Base-by-base conservation (phyloP, 2,329 filamentous ascomycete genomes). In the Aschersonia sp. region DNA sequence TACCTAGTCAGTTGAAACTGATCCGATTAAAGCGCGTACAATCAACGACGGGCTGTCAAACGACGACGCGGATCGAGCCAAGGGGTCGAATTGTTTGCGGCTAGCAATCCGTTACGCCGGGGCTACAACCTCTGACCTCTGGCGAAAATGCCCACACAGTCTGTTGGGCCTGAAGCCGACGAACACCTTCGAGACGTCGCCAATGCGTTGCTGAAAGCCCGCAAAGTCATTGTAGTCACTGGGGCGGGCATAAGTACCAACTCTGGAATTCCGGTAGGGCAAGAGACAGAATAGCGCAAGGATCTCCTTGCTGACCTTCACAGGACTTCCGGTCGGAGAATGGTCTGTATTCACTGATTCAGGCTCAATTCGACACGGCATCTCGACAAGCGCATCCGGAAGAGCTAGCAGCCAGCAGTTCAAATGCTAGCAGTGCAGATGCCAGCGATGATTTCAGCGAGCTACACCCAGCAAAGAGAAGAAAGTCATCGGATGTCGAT, bases 221-320 rank as follows among this genome's bases (percentile, higher is more conserved):
- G 73, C 52, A 85, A 83, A 59, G 72, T 85, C n/a, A 72, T 86
- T 7, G 76, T 86, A 22, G 70, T 86, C 33, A 86, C 83, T 0
- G 82, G 83, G 45, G 82, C 82, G 45, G 82, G 82, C 46, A 86
- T 86, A 58, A 84, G 80, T 58, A 86, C 83, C 46, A 86, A 85
- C 59, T 85, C 80, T 52, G 83, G 83, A 48, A 86, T 86, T 58
- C 82, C 82, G 46, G 82, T 85, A 68, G 40, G 40, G 9, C 14
- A 12, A 14, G 30, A 12, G 33, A 46, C 11, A 41, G 9, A 30
- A 10, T 22, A 22, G 10, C 22, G 10, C 14, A 22, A 44, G 31
- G 45, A 14, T 43, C 29, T 35, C 22, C 46, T 42, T 39, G 42
- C 54, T 60, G 46, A 57, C 51, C 44, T 22, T 2, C 29, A 4